These are phyloP conservation scores for Noccaea bulbosa DNA, from an alignment of 345 rosid species.

Conservation along the genomic window DNA sequence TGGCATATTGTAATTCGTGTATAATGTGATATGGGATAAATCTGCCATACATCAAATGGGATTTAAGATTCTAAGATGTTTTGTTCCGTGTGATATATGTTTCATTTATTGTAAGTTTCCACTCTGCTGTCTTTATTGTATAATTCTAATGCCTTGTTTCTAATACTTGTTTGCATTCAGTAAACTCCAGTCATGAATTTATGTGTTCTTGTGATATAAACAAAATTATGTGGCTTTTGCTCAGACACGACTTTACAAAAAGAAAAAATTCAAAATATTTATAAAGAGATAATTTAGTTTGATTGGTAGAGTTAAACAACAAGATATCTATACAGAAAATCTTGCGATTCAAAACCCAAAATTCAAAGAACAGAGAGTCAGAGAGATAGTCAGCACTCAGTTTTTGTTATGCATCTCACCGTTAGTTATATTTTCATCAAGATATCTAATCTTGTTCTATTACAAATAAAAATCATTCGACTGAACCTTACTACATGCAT, in stretches of 20 bases:
- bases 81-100: conserved; percentile 16
- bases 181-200: not conserved
- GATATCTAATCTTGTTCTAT: no score
- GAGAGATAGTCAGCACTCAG: not conserved
- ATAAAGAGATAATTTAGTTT: not conserved
- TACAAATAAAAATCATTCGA: no score
- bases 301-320: not conserved
- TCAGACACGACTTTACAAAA: not conserved
- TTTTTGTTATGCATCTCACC: not conserved
- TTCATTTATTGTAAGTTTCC: conserved; percentile 15
- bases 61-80: conserved; percentile 7
- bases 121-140: not conserved
- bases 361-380: not conserved
- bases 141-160: not conserved
- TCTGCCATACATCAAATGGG: conserved; percentile 10
- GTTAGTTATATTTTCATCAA: no score
- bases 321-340: not conserved
- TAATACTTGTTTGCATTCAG: not conserved
- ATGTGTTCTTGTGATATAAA: not conserved
- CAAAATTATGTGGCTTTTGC: not conserved
- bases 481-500: no score
- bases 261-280: no score
- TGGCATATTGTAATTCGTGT: conserved; percentile 10
- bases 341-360: not conserved
- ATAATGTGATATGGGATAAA: conserved; percentile 18